These are phyloP conservation scores for Fusarium sp. DNA, from an alignment of 2,329 filamentous ascomycete genomes.

Conservation along the genomic window DNA sequence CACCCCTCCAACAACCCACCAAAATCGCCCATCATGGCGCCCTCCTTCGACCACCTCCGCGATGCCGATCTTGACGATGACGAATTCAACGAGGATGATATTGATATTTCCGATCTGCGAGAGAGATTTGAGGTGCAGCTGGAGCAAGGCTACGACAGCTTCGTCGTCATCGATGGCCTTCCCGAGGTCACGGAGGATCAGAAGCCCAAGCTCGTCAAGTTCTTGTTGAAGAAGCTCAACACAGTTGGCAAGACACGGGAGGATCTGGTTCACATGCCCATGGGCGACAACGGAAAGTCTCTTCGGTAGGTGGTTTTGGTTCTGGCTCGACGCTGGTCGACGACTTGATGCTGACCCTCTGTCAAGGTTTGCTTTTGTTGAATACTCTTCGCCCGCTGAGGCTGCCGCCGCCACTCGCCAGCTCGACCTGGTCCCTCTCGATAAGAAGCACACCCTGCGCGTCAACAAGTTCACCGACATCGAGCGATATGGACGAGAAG, in stretches of 20 bases:
- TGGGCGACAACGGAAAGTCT: conserved; percentile 87
- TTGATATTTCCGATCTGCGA: conserved; percentile 93
- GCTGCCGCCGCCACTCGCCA: conserved; percentile 89
- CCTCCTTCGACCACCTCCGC: conserved; percentile 89
- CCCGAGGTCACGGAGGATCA: conserved; percentile 90
- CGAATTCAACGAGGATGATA: conserved; percentile 90
- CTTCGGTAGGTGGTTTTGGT: conserved; percentile 73
- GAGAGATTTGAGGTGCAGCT: conserved; percentile 96
- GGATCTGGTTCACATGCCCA: conserved; percentile 92
- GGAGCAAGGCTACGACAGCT: conserved; percentile 95
- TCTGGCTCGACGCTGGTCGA: not conserved
- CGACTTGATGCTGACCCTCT: conserved; percentile 21
- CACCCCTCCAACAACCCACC: conserved; percentile 49
- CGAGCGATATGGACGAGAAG: conserved; percentile 94
- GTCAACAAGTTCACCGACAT: conserved; percentile 99
- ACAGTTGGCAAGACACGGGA: conserved; percentile 86
- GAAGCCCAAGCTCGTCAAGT: conserved; percentile 95
- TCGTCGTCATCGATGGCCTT: conserved; percentile 95
- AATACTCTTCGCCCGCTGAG: conserved; percentile 92
- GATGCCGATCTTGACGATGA: conserved; percentile 90
- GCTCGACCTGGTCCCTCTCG: conserved; percentile 87
- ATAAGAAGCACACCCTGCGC: conserved; percentile 94
- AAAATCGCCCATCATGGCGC: conserved; percentile 78
- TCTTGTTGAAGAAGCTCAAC: conserved; percentile 93
- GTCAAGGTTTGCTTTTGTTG: conserved; percentile 91